Evolutionary conservation across 257 asterid genomes (phyloP), one percentile per base, ranked within the genome.

Genomic region (Solanum sitiens): DNA sequence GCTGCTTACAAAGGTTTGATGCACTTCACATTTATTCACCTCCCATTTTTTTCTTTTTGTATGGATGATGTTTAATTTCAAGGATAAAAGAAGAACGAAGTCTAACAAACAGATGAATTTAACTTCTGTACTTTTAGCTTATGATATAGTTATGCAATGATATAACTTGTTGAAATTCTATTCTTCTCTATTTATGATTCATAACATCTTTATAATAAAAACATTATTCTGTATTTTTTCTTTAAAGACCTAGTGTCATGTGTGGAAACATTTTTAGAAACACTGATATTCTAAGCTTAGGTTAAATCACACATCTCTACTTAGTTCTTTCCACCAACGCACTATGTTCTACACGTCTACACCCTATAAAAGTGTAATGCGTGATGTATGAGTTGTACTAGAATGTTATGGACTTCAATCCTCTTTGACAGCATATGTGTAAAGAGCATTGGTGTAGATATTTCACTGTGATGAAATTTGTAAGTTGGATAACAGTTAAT

Each of bases 1-100:
- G 5, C 93, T 97, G 87, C 98, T 97, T 91, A 67, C 91, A 90
- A 93, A 95, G 98, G 99, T 97, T 88, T 91, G 96, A 89, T 90
- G 88, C 91, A 86, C 73, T 84, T 90, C 39, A 80, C 68, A 80
- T 80, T 80, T 80, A 27, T 23, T 56, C 75, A 85, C 9, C 80
- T 85, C 30, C 37, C 39, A 5, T 42, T n/a, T 71, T 20, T 67
- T 23, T 39, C 30, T 27, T 3, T 39, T 33, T 83, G 35, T 23
- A 50, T 18, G 71, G 47, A 47, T 83, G 86, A 83, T 16, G 73
- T 83, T 59, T 56, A 83, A 10, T n/a, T 40, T 76, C 35, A 11
- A 76, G 59, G 35, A 40, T 21, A 6, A 21, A 40, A 23, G 53
- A 37, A 75, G 33, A 21, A 40, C 23, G 32, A 40, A 11, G n/a